Base-by-base conservation (phyloP, 2,329 filamentous ascomycete genomes). In the Botrytis sinoallii region DNA sequence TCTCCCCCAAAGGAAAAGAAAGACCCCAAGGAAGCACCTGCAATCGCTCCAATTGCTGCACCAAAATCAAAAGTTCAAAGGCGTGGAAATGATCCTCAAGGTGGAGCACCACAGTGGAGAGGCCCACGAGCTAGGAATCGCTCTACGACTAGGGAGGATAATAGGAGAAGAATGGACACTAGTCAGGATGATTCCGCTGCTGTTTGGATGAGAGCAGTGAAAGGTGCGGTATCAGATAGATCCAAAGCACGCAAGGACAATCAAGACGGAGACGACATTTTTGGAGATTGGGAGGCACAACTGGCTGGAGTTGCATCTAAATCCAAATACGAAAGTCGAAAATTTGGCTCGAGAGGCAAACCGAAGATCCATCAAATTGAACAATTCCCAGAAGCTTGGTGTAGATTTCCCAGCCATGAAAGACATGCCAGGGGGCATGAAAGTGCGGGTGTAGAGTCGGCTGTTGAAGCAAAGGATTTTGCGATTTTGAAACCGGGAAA, bases 301-400 rank as follows among this genome's bases (percentile, higher is more conserved):
- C n/a, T 73, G 3, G 63, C 63, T 40, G 63, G 52, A 20, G 48
- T 65, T 32, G 32, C 35, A 29, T 52, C 40, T 7, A 72, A 70
- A 55, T 75, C 25, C 3, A 77, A 59, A 74, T 72, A 35, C 70
- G 76, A 67, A 77, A 79, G 70, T 73, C 78, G 66, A 29, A 75
- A 48, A 75, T 77, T 44, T 76, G 78, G 42, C 73, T 75, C 38
- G 76, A 79, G 65, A 75, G 78, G 77, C 72, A 76, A 32, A 74
- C 77, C n/a, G 66, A 75, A 60, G 74, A 72, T 55, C 61, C 71
- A 48, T 35, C 60, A 72, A 3, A 69, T 69, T 52, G 69, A 70
- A 59, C 72, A 70, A 18, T 80, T 77, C 70, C 80, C 80, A 25
- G 73, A 73, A 12, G 73, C 76, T 16, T 81, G 80, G 80, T 76